phyloP scores from a whole-genome alignment of 345 rosid genomes.

The Arabis hirsuta region DNA sequence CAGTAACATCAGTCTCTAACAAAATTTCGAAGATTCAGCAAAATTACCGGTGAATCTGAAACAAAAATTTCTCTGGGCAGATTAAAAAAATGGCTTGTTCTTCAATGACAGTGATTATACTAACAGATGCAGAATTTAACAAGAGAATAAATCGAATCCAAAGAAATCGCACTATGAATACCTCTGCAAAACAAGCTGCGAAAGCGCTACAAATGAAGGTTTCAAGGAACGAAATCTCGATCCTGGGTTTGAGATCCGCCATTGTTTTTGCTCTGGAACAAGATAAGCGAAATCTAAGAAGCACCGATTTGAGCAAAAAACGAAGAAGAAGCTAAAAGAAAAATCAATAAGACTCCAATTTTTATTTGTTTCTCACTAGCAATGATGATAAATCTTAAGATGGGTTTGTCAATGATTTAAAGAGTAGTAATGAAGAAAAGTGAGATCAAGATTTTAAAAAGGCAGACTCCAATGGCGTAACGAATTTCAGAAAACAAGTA shows the following conservation, averaged over 20 bases:
- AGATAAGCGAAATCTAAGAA: constrained; percentile 36
- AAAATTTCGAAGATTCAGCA: constrained; percentile 7
- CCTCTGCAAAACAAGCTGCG: constrained; percentile 99
- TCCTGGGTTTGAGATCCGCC: constrained; percentile 66
- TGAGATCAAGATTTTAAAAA: constrained; percentile 8
- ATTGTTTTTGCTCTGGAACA: constrained; percentile 34
- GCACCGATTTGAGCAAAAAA: constrained; percentile 38
- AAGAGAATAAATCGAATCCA: background rate
- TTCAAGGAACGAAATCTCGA: constrained; percentile 80
- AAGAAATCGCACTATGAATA: constrained; percentile 24
- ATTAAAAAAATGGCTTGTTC: background rate
- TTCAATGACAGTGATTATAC: background rate
- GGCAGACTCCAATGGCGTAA: constrained; percentile 42
- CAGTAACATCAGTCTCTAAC: background rate
- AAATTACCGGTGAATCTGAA: background rate
- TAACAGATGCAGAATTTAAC: background rate
- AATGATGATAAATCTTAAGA: background rate
- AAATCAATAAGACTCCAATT: background rate
- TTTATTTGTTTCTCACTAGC: background rate
- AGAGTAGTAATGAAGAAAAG: constrained; percentile 39
- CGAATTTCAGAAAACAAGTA: constrained; percentile 25
- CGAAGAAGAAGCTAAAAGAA: too few species aligned
- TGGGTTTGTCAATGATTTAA: constrained; percentile 9
- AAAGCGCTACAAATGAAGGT: constrained; percentile 92
- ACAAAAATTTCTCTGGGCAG: background rate